Conservation (phyloP, 1,284 basidiomycete species). For the Irpex rosettiformis region DNA sequence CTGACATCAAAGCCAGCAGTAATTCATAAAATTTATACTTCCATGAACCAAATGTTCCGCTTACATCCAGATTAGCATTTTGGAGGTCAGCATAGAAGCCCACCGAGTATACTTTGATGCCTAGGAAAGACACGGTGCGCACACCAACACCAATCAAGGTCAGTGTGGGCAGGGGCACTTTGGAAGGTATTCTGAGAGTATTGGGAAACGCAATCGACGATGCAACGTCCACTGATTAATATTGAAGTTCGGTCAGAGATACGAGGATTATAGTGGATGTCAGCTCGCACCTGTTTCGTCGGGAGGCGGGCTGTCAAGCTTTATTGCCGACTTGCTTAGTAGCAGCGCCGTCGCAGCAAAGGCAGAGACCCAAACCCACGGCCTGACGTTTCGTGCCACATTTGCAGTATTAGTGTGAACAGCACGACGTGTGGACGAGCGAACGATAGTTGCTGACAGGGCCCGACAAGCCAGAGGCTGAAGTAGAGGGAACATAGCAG, state of each 20-base stretch:
- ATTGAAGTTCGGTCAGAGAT: slow-evolving; percentile 1
- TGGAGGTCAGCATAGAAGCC: slow-evolving; percentile 81
- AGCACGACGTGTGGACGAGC: slow-evolving; percentile 14
- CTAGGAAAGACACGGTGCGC: slow-evolving; percentile 80
- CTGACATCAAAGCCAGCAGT: slow-evolving; percentile 25
- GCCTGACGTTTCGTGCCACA: slow-evolving; percentile 11
- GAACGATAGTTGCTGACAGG: slow-evolving; percentile 11
- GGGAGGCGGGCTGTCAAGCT: slow-evolving; percentile 35
- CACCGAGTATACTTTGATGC: slow-evolving; percentile 81
- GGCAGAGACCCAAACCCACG: slow-evolving; percentile 30
- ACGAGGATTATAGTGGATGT: neutral
- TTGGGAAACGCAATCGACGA: slow-evolving; percentile 72
- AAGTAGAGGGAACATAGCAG: slow-evolving; percentile 2
- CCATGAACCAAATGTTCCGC: neutral
- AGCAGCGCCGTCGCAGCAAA: slow-evolving; percentile 32
- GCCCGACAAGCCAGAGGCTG: slow-evolving; percentile 10
- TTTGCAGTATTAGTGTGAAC: slow-evolving; percentile 2
- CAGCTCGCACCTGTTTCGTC: slow-evolving; percentile 25
- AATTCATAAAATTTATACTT: neutral
- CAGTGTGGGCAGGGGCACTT: slow-evolving; percentile 54
- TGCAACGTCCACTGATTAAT: slow-evolving; percentile 58
- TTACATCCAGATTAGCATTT: slow-evolving; percentile 56
- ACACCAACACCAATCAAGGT: slow-evolving; percentile 80
- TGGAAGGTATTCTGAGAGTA: slow-evolving; percentile 57
- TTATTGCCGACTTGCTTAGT: slow-evolving; percentile 27